These are phyloP conservation scores for Phoenix dactylifera DNA, from an alignment of 176 grass and related monocot species.

Conservation along the genomic window DNA sequence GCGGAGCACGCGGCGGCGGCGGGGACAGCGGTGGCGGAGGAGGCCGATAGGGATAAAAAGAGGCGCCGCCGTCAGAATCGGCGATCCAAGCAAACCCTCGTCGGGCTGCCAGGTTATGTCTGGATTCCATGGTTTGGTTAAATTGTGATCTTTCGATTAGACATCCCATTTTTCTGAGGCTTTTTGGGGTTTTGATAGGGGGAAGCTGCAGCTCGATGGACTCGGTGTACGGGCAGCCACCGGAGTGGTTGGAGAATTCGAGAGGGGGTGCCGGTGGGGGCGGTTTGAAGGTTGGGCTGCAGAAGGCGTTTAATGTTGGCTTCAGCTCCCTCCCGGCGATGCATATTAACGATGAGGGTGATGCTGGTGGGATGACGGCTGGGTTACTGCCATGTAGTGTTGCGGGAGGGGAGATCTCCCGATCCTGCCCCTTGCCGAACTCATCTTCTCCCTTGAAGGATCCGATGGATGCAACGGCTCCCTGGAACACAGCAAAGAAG, in stretches of 20 bases:
- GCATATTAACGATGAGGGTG: constrained; percentile 14
- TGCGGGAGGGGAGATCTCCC: constrained; percentile 22
- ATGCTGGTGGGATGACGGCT: constrained; percentile 5
- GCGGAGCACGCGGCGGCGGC: constrained; percentile 26
- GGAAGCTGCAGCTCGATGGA: constrained; percentile 14
- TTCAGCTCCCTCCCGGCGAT: constrained; percentile 69
- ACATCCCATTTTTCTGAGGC: background rate
- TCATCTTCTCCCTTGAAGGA: constrained; percentile 14
- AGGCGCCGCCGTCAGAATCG: constrained; percentile 46
- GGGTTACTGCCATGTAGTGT: no score
- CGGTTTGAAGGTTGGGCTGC: background rate
- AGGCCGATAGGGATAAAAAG: constrained; percentile 54
- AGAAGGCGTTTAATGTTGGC: constrained; percentile 10
- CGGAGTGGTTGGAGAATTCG: background rate
- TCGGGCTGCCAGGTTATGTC: background rate
- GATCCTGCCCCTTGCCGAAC: constrained; percentile 43
- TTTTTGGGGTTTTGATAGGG: constrained; percentile 1
- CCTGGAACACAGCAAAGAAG: constrained; percentile 10
- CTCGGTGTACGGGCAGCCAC: background rate
- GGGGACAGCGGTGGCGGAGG: constrained; percentile 18
- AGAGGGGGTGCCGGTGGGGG: constrained; percentile 25
- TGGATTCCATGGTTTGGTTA: background rate
- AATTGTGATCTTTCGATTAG: background rate
- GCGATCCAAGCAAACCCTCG: constrained; percentile 31
- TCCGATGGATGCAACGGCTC: background rate